Evolutionary conservation across 345 rosid genomes (phyloP).

Genomic region (Lepidium aucheri): DNA sequence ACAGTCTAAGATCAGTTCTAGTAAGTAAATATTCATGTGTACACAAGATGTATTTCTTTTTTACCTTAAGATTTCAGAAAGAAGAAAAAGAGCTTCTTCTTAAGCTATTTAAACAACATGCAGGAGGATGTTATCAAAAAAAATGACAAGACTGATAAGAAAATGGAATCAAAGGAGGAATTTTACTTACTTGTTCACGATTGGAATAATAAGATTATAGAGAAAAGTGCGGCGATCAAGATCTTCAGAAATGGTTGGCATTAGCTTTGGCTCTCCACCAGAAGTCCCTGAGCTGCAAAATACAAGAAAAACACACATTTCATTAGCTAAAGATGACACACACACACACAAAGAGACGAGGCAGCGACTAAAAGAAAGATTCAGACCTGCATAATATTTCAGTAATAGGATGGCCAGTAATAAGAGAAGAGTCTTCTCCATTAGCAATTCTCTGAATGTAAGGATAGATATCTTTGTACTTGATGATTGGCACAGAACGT

Average conservation of each 20-base stretch:
- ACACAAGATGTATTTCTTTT: neutral
- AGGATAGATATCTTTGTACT: slow-evolving; percentile 65
- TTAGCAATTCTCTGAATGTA: slow-evolving; percentile 69
- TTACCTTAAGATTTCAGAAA: neutral
- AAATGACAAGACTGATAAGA: neutral
- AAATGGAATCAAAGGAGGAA: neutral
- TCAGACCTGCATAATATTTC: slow-evolving; percentile 79
- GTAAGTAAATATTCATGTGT: neutral
- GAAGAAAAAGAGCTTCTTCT: neutral
- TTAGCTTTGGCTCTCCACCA: slow-evolving; percentile 83
- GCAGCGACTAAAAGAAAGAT: slow-evolving; percentile 58
- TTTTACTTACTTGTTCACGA: slow-evolving; percentile 62
- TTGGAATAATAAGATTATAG: slow-evolving; percentile 75
- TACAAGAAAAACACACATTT: neutral
- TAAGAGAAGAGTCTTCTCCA: slow-evolving; percentile 61
- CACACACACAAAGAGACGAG: slow-evolving; percentile 48
- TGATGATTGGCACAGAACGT: slow-evolving; percentile 60
- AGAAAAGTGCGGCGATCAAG: slow-evolving; percentile 80
- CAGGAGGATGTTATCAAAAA: neutral
- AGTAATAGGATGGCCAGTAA: slow-evolving; percentile 64
- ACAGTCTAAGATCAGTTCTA: slow-evolving; percentile 15
- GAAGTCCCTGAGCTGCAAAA: slow-evolving; percentile 85
- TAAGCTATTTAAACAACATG: neutral
- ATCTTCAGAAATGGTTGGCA: slow-evolving; percentile 92
- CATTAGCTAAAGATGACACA: neutral